A percentile compares a stretch with the other conserved stretches of the same genome.
Conservation (phyloP, 164 flowering plant genomes). For the Aristolochia contorta region DNA sequence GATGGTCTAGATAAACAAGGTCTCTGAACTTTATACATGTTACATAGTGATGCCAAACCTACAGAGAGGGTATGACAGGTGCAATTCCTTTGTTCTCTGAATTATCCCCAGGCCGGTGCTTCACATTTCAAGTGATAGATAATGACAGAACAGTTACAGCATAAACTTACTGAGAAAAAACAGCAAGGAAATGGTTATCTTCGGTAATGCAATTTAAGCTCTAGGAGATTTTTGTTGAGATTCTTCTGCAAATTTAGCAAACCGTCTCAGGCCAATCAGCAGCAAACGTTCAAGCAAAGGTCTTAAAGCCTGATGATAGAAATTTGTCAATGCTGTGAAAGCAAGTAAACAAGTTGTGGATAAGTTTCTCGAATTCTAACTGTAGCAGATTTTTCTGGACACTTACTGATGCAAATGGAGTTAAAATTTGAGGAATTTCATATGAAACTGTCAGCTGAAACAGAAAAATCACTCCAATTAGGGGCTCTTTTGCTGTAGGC, state of each 20-base stretch:
- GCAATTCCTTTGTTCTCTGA: too few relatives aligned
- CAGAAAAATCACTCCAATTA: background rate
- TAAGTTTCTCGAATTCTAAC: background rate
- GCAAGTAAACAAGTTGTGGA: too few relatives aligned
- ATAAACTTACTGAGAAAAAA: too few relatives aligned
- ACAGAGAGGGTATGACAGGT: too few relatives aligned
- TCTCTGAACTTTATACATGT: too few relatives aligned
- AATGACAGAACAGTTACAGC: too few relatives aligned
- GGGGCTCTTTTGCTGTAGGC: background rate
- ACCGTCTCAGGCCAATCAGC: constrained; percentile 53
- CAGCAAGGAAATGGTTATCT: too few relatives aligned
- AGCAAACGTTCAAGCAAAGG: constrained; percentile 72
- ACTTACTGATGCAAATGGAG: constrained; percentile 83
- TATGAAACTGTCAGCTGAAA: constrained; percentile 90
- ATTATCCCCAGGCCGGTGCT: too few relatives aligned
- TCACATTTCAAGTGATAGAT: too few relatives aligned
- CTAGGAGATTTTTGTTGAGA: constrained; percentile 9
- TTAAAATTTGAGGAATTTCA: constrained; percentile 66
- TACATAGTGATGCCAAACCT: too few relatives aligned
- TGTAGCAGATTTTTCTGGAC: background rate
- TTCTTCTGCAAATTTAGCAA: constrained; percentile 50
- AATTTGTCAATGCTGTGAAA: background rate
- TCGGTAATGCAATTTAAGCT: background rate
- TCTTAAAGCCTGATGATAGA: constrained; percentile 46
- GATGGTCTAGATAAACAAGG: too few relatives aligned